Conservation (phyloP, 1,284 basidiomycete genomes). For the Wallemia mellicola region DNA sequence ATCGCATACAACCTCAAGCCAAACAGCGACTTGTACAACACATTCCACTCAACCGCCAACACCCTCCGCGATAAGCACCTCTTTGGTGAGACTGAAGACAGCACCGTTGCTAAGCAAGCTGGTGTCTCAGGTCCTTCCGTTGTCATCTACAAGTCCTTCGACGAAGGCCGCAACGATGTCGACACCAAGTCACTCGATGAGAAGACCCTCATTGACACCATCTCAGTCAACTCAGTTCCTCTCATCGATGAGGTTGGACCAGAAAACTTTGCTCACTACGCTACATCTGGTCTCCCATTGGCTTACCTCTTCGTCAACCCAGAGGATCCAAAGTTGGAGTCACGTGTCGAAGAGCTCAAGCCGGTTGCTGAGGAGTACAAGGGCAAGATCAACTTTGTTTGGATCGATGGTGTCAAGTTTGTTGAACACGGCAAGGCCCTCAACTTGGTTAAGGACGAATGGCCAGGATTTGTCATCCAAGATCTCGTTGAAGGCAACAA, state of each 20-base stretch:
- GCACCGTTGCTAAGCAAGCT: slow-evolving; percentile 32
- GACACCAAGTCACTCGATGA: slow-evolving; percentile 22
- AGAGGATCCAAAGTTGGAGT: slow-evolving; percentile 25
- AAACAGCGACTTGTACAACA: slow-evolving; percentile 32
- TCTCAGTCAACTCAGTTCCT: slow-evolving; percentile 58
- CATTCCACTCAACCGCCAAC: slow-evolving; percentile 52
- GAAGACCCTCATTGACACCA: slow-evolving; percentile 40
- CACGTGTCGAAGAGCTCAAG: slow-evolving; percentile 32
- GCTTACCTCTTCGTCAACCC: slow-evolving; percentile 88
- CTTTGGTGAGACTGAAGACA: slow-evolving; percentile 57
- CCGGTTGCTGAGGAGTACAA: slow-evolving; percentile 53
- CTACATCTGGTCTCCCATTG: slow-evolving; percentile 50
- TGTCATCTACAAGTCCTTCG: slow-evolving; percentile 76
- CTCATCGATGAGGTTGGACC: slow-evolving; percentile 73
- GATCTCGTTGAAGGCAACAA: slow-evolving; percentile 56
- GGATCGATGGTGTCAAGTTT: slow-evolving; percentile 88
- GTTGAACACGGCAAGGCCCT: slow-evolving; percentile 83
- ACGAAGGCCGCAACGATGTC: slow-evolving; percentile 45
- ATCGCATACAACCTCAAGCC: slow-evolving; percentile 49
- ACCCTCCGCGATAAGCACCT: slow-evolving; percentile 71
- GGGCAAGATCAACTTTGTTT: slow-evolving; percentile 83
- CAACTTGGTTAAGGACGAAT: slow-evolving; percentile 50
- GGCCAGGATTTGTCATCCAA: slow-evolving; percentile 87
- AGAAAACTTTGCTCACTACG: slow-evolving; percentile 77
- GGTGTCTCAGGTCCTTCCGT: slow-evolving; percentile 50